Base-by-base conservation (phyloP, 2,329 filamentous ascomycete genomes). In the Cordyceps cicadae region DNA sequence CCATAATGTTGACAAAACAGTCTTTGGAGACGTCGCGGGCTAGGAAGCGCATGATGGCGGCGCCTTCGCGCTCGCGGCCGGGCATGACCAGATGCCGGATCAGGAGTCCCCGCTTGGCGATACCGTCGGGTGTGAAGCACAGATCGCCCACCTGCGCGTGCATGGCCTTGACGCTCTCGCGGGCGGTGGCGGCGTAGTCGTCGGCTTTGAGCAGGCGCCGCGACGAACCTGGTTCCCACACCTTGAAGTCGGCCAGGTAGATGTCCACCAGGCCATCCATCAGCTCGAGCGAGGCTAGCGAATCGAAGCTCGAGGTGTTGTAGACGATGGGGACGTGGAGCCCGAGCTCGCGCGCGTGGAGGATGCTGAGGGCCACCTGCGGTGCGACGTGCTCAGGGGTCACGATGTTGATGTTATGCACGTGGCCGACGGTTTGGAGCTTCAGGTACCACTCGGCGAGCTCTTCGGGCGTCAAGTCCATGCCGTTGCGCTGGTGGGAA, bases 361-460 rank as follows among this genome's bases (percentile, higher is more conserved):
- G 77, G 66, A 94, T 90, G 15, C 86, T 87, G 37, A 94, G 76
- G 1, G 84, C 89, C 11, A 94, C 88, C 70, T 94, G 90, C 0
- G 90, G 89, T 4, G 92, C 90, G 19, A 95, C 88, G 71, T 95
- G 91, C 70, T 95, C 90, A 0, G 90, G 90, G 0, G 90, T 95
- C 62, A 95, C 83, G 24, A 93, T 83, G 71, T 96, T 94, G 78
- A 95, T 92, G 70, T 94, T 94, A 76, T 95, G 90, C n/a, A 90
- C 88, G 9, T 80, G 76, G n/a, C 89, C 90, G 2, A 90, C 81
- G 32, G 89, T 80, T 70, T 94, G 90, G 49, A 95, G 76, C 74
- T 94, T 94, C 61, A 94, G 67, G 72, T 88, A 92, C 90, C 90
- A 94, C 58, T 88, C 86, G 5, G 82, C 90, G 5, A 96, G 80